Conservation (phyloP, 2,329 filamentous ascomycete genomes). For the Sarocladiaceae sp. region DNA sequence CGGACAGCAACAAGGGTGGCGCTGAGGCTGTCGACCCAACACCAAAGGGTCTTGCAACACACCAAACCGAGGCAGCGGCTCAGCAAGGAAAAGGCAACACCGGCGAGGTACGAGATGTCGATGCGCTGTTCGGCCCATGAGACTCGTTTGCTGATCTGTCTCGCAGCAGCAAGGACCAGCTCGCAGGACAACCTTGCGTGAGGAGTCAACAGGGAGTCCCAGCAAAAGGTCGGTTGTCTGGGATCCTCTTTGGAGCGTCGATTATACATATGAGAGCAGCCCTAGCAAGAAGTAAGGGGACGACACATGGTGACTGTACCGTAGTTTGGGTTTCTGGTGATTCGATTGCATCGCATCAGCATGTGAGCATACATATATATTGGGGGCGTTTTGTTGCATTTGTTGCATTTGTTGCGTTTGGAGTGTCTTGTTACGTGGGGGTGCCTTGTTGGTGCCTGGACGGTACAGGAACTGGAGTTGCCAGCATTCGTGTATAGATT, state of each 20-base stretch:
- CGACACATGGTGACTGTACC: too few relatives aligned
- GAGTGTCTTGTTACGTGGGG: too few relatives aligned
- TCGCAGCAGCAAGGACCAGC: slow-evolving; percentile 15
- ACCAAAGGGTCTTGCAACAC: too few relatives aligned
- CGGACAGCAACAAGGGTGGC: not conserved
- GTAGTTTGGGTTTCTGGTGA: too few relatives aligned
- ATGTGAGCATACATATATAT: too few relatives aligned
- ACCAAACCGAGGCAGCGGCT: slow-evolving; percentile 20
- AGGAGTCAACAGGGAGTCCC: slow-evolving; percentile 32
- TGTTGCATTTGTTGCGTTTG: too few relatives aligned
- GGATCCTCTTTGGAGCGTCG: slow-evolving; percentile 56
- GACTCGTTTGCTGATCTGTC: not conserved
- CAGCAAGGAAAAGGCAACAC: slow-evolving; percentile 18
- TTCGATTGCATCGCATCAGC: too few relatives aligned
- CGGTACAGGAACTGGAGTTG: too few relatives aligned
- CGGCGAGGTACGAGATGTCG: slow-evolving; percentile 49
- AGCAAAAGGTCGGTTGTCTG: slow-evolving; percentile 51
- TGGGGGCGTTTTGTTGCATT: too few relatives aligned
- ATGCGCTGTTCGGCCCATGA: slow-evolving; percentile 44
- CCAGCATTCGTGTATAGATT: too few relatives aligned
- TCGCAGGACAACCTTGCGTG: slow-evolving; percentile 26
- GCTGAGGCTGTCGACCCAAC: too few relatives aligned
- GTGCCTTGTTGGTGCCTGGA: too few relatives aligned
- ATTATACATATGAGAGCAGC: slow-evolving; percentile 46
- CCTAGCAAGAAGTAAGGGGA: slow-evolving; percentile 20